Evolutionary conservation across 176 grass and related monocot genomes (phyloP).

Genomic region (Phyllostachys edulis): DNA sequence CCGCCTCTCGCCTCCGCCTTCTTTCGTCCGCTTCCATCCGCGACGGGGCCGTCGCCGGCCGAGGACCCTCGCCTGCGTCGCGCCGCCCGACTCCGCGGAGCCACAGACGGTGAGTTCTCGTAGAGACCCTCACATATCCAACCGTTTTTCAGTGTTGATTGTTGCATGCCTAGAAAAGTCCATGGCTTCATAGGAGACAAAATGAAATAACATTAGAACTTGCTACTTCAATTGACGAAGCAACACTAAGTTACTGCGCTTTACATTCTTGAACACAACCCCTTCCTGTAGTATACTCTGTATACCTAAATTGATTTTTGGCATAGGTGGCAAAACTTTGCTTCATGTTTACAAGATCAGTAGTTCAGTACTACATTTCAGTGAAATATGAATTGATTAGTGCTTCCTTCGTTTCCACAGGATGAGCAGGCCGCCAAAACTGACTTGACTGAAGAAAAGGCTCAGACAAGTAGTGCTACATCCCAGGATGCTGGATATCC

Average conservation of each 20-base stretch:
- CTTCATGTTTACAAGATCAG: background rate
- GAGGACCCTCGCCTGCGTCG: conserved; percentile 33
- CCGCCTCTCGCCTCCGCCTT: background rate
- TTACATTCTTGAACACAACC: background rate
- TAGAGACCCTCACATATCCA: background rate
- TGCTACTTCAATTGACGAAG: background rate
- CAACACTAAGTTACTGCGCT: background rate
- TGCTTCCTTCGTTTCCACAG: conserved; percentile 36
- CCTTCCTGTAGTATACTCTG: background rate
- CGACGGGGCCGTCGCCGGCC: conserved; percentile 4
- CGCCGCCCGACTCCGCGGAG: conserved; percentile 48
- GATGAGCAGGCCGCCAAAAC: conserved; percentile 41
- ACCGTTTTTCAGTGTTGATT: background rate
- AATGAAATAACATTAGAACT: background rate
- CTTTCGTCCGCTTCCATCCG: background rate
- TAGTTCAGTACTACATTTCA: background rate
- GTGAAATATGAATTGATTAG: conserved; percentile 8
- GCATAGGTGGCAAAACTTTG: background rate
- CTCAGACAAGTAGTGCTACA: conserved; percentile 32
- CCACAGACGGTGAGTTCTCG: conserved; percentile 31
- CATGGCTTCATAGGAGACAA: background rate
- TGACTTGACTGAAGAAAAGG: conserved; percentile 43
- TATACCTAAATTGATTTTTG: background rate
- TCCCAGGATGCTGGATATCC: conserved; percentile 43
- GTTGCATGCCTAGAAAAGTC: background rate